Evolutionary conservation across 1,139 yeast species (phyloP).

Genomic region (Taphrina wiesneri): DNA sequence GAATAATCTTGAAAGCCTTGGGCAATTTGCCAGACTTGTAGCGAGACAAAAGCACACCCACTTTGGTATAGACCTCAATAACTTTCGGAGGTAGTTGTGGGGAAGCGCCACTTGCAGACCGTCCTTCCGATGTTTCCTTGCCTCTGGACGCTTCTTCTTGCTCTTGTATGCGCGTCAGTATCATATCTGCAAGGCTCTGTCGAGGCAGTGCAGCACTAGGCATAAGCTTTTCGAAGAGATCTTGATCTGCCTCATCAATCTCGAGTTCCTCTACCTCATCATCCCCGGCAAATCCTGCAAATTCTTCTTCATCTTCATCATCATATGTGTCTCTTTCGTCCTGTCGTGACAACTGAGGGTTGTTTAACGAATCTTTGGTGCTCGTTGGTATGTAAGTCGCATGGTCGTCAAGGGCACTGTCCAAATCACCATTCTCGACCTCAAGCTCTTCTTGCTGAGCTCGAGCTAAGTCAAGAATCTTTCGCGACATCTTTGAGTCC

Average conservation of each 20-base stretch:
- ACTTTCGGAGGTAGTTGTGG: slow-evolving; percentile 93
- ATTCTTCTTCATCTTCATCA: slow-evolving; percentile 49
- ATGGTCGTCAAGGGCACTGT: slow-evolving; percentile 20
- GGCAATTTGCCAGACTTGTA: slow-evolving; percentile 96
- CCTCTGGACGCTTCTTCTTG: slow-evolving; percentile 53
- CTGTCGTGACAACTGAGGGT: slow-evolving; percentile 41
- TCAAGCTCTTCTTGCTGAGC: slow-evolving; percentile 89
- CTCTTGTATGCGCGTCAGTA: slow-evolving; percentile 82
- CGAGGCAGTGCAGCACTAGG: slow-evolving; percentile 55
- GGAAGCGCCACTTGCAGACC: slow-evolving; percentile 46
- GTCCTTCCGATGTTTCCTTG: slow-evolving; percentile 39
- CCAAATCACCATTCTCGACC: slow-evolving; percentile 49
- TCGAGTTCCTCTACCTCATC: slow-evolving; percentile 53
- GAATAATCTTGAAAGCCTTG: slow-evolving; percentile 89
- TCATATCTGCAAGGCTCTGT: slow-evolving; percentile 84
- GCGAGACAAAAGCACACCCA: slow-evolving; percentile 82
- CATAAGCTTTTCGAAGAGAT: slow-evolving; percentile 48
- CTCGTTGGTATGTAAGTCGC: slow-evolving; percentile 5
- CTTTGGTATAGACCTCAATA: slow-evolving; percentile 87
- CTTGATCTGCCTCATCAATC: slow-evolving; percentile 50
- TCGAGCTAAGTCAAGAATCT: slow-evolving; percentile 80
- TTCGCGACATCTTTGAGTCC: slow-evolving; percentile 81
- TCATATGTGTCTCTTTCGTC: slow-evolving; percentile 46
- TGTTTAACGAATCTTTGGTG: slow-evolving; percentile 19
- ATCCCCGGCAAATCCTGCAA: slow-evolving; percentile 54